A percentile compares a stretch with the other conserved stretches of the same genome.
Conservation (phyloP, 1,139 yeast genomes). For the Pichia sp. region DNA sequence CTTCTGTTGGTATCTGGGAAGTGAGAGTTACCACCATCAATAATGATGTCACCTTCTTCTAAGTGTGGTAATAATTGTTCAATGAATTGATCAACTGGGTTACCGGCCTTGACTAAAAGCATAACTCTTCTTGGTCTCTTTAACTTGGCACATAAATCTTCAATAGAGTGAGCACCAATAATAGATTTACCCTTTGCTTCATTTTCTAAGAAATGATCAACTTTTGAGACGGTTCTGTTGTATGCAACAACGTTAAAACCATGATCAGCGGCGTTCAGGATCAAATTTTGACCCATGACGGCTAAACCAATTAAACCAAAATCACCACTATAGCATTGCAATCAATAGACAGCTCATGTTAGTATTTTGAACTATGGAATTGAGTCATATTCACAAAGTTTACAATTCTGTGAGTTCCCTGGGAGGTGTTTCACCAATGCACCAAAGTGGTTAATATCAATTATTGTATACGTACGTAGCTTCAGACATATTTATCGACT, state of each 20-base stretch:
- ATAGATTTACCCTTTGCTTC: slow-evolving; percentile 97
- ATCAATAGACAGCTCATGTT: slow-evolving; percentile 1
- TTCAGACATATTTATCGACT: slow-evolving; percentile 6
- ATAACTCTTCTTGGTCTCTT: slow-evolving; percentile 97
- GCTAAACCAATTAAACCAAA: slow-evolving; percentile 99
- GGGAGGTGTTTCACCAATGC: no score
- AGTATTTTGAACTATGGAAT: not conserved
- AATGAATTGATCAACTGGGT: slow-evolving; percentile 89
- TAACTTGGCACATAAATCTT: slow-evolving; percentile 80
- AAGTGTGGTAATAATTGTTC: slow-evolving; percentile 80
- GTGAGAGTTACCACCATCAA: slow-evolving; percentile 99
- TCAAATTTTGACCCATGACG: slow-evolving; percentile 99
- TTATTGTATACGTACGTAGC: slow-evolving; percentile 6
- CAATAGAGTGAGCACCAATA: slow-evolving; percentile 90
- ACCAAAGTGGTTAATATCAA: not conserved
- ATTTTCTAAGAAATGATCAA: slow-evolving; percentile 83
- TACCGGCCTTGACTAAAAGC: slow-evolving; percentile 93
- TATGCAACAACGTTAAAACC: slow-evolving; percentile 95
- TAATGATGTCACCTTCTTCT: slow-evolving; percentile 96
- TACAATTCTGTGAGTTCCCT: no score
- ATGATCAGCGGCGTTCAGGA: slow-evolving; percentile 96
- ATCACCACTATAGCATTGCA: slow-evolving; percentile 56
- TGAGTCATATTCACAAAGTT: no score
- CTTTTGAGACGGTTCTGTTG: slow-evolving; percentile 96
- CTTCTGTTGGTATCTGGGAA: slow-evolving; percentile 99